Evolutionary conservation across 257 asterid species (phyloP).

Genomic region (Solanum piurae): DNA sequence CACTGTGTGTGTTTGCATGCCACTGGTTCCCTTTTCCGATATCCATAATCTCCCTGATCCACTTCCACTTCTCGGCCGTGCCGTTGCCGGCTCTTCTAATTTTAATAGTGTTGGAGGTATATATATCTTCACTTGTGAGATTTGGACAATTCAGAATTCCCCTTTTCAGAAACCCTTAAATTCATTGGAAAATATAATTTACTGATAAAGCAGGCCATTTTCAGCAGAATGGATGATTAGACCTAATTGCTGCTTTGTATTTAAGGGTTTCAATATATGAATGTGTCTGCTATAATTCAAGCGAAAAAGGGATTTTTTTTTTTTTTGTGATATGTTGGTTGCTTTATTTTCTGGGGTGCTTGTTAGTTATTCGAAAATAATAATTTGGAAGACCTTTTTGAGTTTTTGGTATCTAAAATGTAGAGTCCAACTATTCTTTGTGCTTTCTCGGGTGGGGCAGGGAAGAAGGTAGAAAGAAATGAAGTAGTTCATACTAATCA

Average conservation of each 20-base stretch:
- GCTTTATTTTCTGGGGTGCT: not conserved
- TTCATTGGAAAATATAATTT: not conserved
- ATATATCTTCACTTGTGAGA: not conserved
- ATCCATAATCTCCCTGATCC: conserved; percentile 48
- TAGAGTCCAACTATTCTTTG: not conserved
- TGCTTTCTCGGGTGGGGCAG: not conserved
- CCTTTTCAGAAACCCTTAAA: not conserved
- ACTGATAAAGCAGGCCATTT: not conserved
- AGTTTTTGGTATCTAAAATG: not conserved
- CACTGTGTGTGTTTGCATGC: conserved; percentile 5
- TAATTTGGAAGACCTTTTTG: not conserved
- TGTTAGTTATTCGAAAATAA: not conserved
- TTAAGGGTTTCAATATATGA: not conserved
- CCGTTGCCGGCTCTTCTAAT: conserved; percentile 80
- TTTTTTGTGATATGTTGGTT: not conserved
- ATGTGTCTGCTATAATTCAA: not conserved
- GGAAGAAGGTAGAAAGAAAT: not conserved
- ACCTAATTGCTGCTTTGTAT: not conserved
- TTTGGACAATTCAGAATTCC: not conserved
- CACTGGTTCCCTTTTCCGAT: conserved; percentile 5
- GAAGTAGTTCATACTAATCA: not conserved
- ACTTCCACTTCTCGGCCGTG: conserved; percentile 66
- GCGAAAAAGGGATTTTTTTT: not conserved
- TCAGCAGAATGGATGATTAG: not conserved
- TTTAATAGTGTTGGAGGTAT: conserved; percentile 95